Evolutionary conservation across 2,329 filamentous ascomycete species (phyloP).

Genomic region (Monosporascus sp.): DNA sequence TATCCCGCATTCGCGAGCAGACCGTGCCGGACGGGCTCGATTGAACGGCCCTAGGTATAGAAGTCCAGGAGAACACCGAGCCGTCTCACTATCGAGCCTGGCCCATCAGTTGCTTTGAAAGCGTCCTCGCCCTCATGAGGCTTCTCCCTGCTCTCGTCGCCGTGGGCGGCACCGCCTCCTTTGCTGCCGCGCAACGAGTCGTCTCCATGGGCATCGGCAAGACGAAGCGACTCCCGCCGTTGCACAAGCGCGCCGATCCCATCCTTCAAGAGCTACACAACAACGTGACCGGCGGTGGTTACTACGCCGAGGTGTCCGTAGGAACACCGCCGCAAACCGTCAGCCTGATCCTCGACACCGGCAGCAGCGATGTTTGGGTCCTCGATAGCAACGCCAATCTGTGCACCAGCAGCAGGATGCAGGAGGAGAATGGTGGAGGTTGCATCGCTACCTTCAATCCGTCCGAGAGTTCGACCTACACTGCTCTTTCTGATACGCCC

Average conservation of each 20-base stretch:
- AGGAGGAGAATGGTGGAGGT: constrained; percentile 28
- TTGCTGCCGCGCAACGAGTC: constrained; percentile 15
- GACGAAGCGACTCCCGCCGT: constrained; percentile 11
- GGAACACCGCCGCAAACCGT: constrained; percentile 54
- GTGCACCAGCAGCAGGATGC: constrained; percentile 31
- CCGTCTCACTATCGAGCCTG: too few species aligned
- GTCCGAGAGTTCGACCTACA: constrained; percentile 42
- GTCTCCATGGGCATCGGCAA: constrained; percentile 21
- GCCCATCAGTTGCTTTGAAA: too few species aligned
- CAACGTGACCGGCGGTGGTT: constrained; percentile 49
- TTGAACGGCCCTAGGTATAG: background rate
- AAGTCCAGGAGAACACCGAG: background rate
- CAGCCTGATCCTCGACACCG: constrained; percentile 55
- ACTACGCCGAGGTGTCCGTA: constrained; percentile 52
- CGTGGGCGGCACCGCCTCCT: background rate
- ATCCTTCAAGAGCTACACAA: constrained; percentile 39
- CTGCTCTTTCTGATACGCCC: constrained; percentile 33
- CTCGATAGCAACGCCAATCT: constrained; percentile 33
- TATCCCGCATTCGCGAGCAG: background rate
- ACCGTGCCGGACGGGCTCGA: background rate
- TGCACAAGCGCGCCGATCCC: constrained; percentile 15
- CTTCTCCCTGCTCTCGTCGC: background rate
- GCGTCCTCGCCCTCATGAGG: background rate
- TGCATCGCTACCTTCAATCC: constrained; percentile 40
- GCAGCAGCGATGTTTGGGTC: constrained; percentile 59